Conservation (phyloP, 2,329 filamentous ascomycete genomes). For the Hypoxylon sp. region DNA sequence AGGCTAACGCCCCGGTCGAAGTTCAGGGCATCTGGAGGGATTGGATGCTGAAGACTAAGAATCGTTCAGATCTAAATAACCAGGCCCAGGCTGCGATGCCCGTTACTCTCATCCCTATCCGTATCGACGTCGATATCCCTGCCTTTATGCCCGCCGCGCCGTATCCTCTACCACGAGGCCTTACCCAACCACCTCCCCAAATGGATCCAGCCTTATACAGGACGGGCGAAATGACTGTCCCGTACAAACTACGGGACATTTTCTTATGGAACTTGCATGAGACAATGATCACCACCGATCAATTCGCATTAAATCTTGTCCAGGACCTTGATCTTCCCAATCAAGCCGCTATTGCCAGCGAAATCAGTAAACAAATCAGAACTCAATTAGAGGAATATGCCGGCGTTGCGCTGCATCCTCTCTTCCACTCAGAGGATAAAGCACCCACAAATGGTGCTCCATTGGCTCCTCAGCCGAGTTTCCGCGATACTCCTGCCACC, state of each 20-base stretch:
- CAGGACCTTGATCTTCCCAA: slow-evolving; percentile 94
- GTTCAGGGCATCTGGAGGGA: slow-evolving; percentile 94
- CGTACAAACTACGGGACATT: slow-evolving; percentile 92
- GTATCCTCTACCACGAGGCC: slow-evolving; percentile 74
- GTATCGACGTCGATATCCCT: slow-evolving; percentile 93
- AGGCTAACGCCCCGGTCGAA: slow-evolving; percentile 82
- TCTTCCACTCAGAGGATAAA: slow-evolving; percentile 77
- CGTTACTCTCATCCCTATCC: slow-evolving; percentile 92
- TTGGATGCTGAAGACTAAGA: slow-evolving; percentile 86
- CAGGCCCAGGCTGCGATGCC: slow-evolving; percentile 81
- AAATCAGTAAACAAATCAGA: slow-evolving; percentile 94
- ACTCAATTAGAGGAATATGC: slow-evolving; percentile 97
- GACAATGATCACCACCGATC: slow-evolving; percentile 91
- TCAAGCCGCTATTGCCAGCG: slow-evolving; percentile 75
- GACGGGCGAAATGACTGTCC: slow-evolving; percentile 82
- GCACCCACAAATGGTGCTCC: slow-evolving; percentile 46
- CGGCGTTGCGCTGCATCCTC: slow-evolving; percentile 90
- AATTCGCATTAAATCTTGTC: slow-evolving; percentile 91
- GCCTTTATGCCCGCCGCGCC: slow-evolving; percentile 78
- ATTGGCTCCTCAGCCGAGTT: slow-evolving; percentile 44
- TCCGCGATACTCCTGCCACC: slow-evolving; percentile 59
- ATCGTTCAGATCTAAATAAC: slow-evolving; percentile 72
- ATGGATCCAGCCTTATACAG: slow-evolving; percentile 76
- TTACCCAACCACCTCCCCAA: slow-evolving; percentile 77
- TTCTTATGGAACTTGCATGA: slow-evolving; percentile 99